Base-by-base conservation (phyloP, 2,329 filamentous ascomycete species). In the Westerdykella sp. region DNA sequence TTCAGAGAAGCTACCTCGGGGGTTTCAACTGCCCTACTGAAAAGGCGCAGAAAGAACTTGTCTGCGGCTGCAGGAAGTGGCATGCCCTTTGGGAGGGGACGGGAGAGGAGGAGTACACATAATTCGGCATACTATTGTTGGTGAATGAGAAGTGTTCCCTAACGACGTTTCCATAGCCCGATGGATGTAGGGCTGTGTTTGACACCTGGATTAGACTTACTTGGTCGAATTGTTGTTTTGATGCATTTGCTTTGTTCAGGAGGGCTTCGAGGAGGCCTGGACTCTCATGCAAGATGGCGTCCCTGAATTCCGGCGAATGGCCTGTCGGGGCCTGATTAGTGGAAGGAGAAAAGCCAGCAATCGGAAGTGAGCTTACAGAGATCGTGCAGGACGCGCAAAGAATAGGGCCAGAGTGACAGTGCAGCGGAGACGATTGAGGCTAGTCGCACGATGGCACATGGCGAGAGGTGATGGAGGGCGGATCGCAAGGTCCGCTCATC, bases 381-480 rank as follows among this genome's bases (percentile, higher is more conserved):
- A 31, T 53, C 58, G n/a, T 69, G 59, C 32, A 81, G 57, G 22
- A 80, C 64, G 23, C 69, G 63, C 43, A 79, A 53, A 5, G 75
- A 70, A 46, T 74, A 73, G 4, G 71, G 66, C 61, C 75, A 78
- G 37, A 72, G 68, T 28, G 73, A 68, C 30, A 80, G 59, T 21
- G 71, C 73, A 45, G 76, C 70, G 23, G 74, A 56, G n/a, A 78
- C 50, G 14, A 61, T 50, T n/a, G 48, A 48, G 12, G 56, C 60
- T 34, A 81, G 60, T 16, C 63, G 57, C 10, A 63, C 60, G 37
- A 78, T 58, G 39, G 74, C 71, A 54, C 77, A 80, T 22, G 69
- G 68, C 45, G 76, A 72, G 14, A 61, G 67, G 28, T 68, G 56
- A 3, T 51, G 44, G 18, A 73, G 69, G 72, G 75, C 79, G 18